Base-by-base conservation (phyloP, 2,329 filamentous ascomycete genomes). In the Arthrobotrys entomopaga region DNA sequence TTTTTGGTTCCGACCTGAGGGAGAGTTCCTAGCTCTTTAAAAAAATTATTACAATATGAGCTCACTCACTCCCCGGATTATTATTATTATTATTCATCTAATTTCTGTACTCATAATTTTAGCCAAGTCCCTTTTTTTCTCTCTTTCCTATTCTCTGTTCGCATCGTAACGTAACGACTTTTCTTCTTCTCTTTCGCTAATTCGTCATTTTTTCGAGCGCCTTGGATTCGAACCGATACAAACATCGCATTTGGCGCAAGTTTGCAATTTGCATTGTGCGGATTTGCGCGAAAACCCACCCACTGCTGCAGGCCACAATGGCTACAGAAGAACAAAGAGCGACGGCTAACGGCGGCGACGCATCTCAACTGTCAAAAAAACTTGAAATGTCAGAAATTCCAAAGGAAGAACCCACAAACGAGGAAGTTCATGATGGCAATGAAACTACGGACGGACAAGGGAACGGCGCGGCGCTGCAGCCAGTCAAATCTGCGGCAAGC, bases 401-500 rank as follows among this genome's bases (percentile, higher is more conserved):
- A n/a, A 16, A 38, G 20, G 58, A 70, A 38, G 57, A 64, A 49
- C 56, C 26, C 24, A 34, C 29, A 10, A 48, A 8, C n/a, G 58
- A 49, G 20, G 40, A 40, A 16, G 57, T 60, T n/a, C 52, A 56
- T 15, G 57, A 19, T 8, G 43, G 50, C 42, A 61, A 73, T 19
- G 24, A 24, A 54, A 65, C 34, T 4, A 38, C 61, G 24, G 61
- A 42, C 16, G 61, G 53, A 8, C 60, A 58, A 11, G 56, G 3
- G 19, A 26, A 34, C 10, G 61, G 60, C 38, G 43, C 50, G 8
- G 61, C 52, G 22, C 34, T 74, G 48, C 48, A 67, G 40, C 69
- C 69, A 2, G 48, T 67, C 15, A 66, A 57, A 20, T 66, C 69
- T 40, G n/a, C 40, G 22, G 50, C 57, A 13, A 52, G 48, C 22